Evolutionary conservation across 176 grass and related monocot species (phyloP).

Genomic region (Oropetium thomaeum): DNA sequence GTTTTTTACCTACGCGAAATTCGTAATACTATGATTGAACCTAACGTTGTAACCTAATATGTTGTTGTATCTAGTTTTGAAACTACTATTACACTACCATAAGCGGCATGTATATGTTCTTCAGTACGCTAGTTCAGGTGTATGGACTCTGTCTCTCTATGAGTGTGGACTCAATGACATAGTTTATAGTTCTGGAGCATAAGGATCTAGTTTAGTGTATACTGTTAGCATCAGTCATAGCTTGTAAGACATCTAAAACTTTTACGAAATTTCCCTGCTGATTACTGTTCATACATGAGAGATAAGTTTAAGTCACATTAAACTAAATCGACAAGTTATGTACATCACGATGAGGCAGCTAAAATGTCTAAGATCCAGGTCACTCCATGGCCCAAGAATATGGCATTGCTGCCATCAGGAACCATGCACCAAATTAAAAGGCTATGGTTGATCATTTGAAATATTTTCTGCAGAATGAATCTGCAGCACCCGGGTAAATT

Average conservation of each 20-base stretch:
- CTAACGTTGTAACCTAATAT: neutral
- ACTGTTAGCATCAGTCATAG: neutral
- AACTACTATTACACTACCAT: neutral
- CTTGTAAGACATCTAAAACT: neutral
- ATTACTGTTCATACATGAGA: constrained; percentile 15
- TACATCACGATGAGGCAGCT: neutral
- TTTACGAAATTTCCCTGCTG: neutral
- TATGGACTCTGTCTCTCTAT: neutral
- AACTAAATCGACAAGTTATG: constrained; percentile 24
- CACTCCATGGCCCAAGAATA: neutral
- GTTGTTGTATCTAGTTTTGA: neutral
- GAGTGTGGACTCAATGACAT: neutral
- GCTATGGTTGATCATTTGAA: constrained; percentile 29
- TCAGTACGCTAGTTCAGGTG: neutral
- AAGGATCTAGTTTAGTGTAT: neutral
- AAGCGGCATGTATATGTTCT: neutral
- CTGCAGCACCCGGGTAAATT: constrained; percentile 29
- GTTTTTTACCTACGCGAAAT: neutral
- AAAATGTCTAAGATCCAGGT: neutral
- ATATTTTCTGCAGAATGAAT: constrained; percentile 49
- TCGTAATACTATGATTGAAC: neutral
- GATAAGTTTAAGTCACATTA: neutral
- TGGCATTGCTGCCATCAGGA: neutral
- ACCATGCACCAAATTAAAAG: neutral
- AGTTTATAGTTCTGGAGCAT: neutral